phyloP scores from a whole-genome alignment of 768 basidiomycete genomes.

The Collybia sp. region DNA sequence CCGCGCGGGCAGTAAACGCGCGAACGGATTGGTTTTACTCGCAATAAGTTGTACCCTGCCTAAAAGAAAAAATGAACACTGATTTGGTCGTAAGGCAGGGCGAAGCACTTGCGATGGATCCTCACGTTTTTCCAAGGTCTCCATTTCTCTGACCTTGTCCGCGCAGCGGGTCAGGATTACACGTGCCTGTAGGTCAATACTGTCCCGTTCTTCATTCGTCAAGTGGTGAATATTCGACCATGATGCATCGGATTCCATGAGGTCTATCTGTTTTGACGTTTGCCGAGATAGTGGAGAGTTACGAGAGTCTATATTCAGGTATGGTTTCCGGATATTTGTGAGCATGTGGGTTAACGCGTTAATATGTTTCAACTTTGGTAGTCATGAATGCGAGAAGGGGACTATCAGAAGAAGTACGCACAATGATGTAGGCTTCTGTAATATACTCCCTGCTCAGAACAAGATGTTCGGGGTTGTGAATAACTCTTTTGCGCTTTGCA shows the following conservation, averaged over 20 bases:
- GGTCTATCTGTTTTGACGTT: constrained; percentile 49
- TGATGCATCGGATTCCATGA: constrained; percentile 36
- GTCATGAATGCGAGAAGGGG: neutral
- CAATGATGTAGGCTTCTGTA: constrained; percentile 72
- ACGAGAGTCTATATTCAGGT: constrained; percentile 74
- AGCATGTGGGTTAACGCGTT: constrained; percentile 70
- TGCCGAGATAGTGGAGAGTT: constrained; percentile 47
- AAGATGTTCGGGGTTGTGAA: constrained; percentile 21
- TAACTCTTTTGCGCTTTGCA: constrained; percentile 46
- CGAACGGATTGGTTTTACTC: constrained; percentile 58
- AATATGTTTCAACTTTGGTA: constrained; percentile 64
- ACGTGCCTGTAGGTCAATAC: constrained; percentile 90
- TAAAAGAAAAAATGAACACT: constrained; percentile 22
- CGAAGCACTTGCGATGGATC: constrained; percentile 11
- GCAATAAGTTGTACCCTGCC: constrained; percentile 66
- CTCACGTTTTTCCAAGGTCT: constrained; percentile 85
- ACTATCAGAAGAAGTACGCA: constrained; percentile 17
- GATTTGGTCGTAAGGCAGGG: constrained; percentile 10
- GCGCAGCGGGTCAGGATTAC: constrained; percentile 83
- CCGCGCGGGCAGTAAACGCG: constrained; percentile 68
- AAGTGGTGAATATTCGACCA: constrained; percentile 70
- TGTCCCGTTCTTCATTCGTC: constrained; percentile 89
- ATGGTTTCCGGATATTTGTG: constrained; percentile 72
- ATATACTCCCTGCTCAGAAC: constrained; percentile 63
- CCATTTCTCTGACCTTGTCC: constrained; percentile 84